A percentile compares a stretch with the other conserved stretches of the same genome.
Evolutionary conservation across 78 protist species (phyloP).

Genomic region (Emiliania huxleyi): DNA sequence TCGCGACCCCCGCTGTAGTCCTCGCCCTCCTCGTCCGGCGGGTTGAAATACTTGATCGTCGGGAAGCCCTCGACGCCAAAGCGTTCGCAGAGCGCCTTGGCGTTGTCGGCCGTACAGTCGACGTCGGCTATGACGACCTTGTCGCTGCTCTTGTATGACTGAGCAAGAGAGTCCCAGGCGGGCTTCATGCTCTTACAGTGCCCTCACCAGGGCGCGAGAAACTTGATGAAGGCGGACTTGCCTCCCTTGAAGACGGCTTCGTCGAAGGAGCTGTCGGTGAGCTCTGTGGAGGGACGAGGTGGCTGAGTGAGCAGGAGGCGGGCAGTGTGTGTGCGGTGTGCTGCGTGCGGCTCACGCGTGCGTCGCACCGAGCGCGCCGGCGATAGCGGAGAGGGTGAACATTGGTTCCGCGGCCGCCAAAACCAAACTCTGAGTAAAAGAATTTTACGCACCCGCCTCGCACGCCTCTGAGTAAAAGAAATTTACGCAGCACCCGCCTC

Average conservation of each 20-base stretch:
- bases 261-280: background rate
- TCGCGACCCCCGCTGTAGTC: constrained; percentile 6
- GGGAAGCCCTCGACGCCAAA: constrained; percentile 45
- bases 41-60: constrained; percentile 47
- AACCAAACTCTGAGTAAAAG: too few species aligned
- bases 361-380: too few species aligned
- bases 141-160: background rate
- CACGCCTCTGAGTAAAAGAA: too few species aligned
- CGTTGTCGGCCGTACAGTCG: background rate
- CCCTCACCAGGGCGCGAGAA: background rate
- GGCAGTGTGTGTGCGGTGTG: too few species aligned
- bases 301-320: too few species aligned
- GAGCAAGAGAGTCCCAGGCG: too few species aligned
- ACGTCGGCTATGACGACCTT: background rate
- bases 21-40: background rate
- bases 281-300: too few species aligned
- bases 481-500: too few species aligned
- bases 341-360: too few species aligned
- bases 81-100: background rate
- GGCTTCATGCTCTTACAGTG: background rate
- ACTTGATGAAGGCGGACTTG: background rate
- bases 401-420: too few species aligned
- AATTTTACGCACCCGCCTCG: too few species aligned
- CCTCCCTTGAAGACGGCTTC: background rate
- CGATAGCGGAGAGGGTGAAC: too few species aligned